These are phyloP conservation scores for Starmerella bombi DNA, from an alignment of 805 yeast species.

Conservation along the genomic window DNA sequence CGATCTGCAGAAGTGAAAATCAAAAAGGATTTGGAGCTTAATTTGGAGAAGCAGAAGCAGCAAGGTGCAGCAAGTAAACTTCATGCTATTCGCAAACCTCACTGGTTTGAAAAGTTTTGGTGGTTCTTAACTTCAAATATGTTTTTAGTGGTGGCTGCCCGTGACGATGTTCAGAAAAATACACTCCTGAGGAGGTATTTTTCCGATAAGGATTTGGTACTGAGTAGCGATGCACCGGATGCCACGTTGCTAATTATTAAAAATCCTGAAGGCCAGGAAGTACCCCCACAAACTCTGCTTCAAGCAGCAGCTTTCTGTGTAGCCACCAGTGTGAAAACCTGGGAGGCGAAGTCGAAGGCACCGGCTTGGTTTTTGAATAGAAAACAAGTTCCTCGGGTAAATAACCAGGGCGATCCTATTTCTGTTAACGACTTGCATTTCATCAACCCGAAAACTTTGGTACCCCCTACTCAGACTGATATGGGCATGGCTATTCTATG, in stretches of 20 bases:
- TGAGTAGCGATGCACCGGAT: conserved; percentile 61
- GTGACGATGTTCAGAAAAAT: conserved; percentile 68
- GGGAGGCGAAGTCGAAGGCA: conserved; percentile 73
- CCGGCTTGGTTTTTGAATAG: conserved; percentile 82
- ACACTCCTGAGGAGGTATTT: conserved; percentile 68
- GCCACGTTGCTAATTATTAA: conserved; percentile 66
- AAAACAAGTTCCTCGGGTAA: conserved; percentile 48
- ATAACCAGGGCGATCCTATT: conserved; percentile 37
- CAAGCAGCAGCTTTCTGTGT: conserved; percentile 86
- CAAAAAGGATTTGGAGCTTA: conserved; percentile 50
- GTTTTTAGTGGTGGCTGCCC: conserved; percentile 73
- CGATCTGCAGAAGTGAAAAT: conserved; percentile 73
- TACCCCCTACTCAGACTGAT: conserved; percentile 64
- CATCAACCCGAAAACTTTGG: conserved; percentile 38
- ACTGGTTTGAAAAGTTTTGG: conserved; percentile 85
- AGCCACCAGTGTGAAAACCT: conserved; percentile 57
- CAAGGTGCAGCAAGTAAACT: conserved; percentile 29
- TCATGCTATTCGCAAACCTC: conserved; percentile 54
- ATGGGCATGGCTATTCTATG: conserved; percentile 84
- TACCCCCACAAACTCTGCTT: conserved; percentile 75
- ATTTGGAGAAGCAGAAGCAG: conserved; percentile 43
- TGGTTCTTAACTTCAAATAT: conserved; percentile 87
- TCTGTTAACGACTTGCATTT: conserved; percentile 49
- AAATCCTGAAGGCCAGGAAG: conserved; percentile 48
- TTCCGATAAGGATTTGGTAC: conserved; percentile 56